These are phyloP conservation scores for Pseudonitzschia multistriata DNA, from an alignment of 108 stramenopile genomes.

Conservation along the genomic window DNA sequence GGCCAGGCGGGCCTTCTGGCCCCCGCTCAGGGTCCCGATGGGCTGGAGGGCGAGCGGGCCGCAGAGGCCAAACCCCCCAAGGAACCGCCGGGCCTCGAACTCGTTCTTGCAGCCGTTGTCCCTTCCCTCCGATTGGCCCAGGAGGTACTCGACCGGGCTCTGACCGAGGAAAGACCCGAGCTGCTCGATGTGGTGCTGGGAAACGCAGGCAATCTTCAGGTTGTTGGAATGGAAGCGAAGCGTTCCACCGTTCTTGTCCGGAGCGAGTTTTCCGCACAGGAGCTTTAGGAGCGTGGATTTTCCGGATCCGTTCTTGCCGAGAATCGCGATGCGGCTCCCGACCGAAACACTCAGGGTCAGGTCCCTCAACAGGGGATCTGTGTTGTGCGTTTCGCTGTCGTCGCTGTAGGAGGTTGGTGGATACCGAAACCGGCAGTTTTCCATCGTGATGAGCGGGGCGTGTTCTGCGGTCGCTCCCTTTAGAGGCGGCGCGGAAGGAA, in stretches of 20 bases:
- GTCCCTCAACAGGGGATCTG: slow-evolving; percentile 40
- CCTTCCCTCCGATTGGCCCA: slow-evolving; percentile 8
- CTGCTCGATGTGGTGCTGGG: slow-evolving; percentile 88
- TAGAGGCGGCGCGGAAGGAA: slow-evolving; percentile 65
- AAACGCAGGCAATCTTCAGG: slow-evolving; percentile 70
- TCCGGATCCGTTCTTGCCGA: slow-evolving; percentile 62
- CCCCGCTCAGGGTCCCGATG: slow-evolving; percentile 83
- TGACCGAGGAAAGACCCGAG: slow-evolving; percentile 70
- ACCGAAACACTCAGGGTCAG: slow-evolving; percentile 54
- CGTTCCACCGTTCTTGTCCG: slow-evolving; percentile 48
- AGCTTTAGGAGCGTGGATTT: slow-evolving; percentile 80
- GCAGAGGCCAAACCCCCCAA: slow-evolving; percentile 88
- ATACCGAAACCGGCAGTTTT: slow-evolving; percentile 84
- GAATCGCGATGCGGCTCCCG: slow-evolving; percentile 45
- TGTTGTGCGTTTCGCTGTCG: slow-evolving; percentile 15
- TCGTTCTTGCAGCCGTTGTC: slow-evolving; percentile 31
- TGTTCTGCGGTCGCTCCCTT: slow-evolving; percentile 37
- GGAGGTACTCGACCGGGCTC: slow-evolving; percentile 67
- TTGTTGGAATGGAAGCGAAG: slow-evolving; percentile 60
- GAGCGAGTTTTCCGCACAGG: slow-evolving; percentile 54
- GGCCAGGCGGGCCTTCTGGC: slow-evolving; percentile 85
- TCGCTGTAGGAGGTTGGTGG: no score
- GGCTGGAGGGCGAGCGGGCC: slow-evolving; percentile 75
- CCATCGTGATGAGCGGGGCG: slow-evolving; percentile 71
- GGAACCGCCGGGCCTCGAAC: slow-evolving; percentile 74